A percentile compares a stretch with the other conserved stretches of the same genome.
Evolutionary conservation across 2,329 filamentous ascomycete species (phyloP).

Genomic region (Raffaelea arxii): DNA sequence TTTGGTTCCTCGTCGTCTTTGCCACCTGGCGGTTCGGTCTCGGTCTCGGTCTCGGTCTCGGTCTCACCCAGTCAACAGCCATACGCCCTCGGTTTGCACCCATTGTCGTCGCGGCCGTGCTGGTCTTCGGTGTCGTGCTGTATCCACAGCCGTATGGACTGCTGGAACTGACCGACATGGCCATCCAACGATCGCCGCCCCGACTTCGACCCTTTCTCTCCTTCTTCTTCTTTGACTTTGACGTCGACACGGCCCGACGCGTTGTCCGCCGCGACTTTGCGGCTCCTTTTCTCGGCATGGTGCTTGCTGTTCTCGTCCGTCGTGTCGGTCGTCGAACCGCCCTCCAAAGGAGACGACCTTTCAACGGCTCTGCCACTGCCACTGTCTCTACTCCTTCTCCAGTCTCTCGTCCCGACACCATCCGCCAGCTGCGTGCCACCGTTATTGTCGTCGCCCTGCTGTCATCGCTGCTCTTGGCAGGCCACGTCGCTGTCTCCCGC

Average conservation of each 20-base stretch:
- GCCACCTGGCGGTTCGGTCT: slow-evolving; percentile 34
- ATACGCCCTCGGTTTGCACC: slow-evolving; percentile 12
- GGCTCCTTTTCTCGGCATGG: slow-evolving; percentile 10
- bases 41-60: too few species aligned
- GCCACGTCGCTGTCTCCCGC: too few species aligned
- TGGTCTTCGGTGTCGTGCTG: slow-evolving; percentile 5
- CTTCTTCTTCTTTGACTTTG: slow-evolving; percentile 1
- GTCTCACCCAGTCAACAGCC: slow-evolving; percentile 32
- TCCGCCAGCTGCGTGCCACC: neutral
- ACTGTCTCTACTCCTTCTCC: too few species aligned
- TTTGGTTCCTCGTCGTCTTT: slow-evolving; percentile 54
- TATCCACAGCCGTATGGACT: neutral
- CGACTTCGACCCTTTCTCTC: too few species aligned
- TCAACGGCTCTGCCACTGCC: neutral
- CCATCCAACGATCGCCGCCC: too few species aligned
- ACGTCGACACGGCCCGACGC: slow-evolving; percentile 2
- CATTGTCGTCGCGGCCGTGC: neutral
- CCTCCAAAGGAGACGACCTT: slow-evolving; percentile 1
- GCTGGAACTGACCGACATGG: slow-evolving; percentile 2
- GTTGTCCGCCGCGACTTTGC: slow-evolving; percentile 4
- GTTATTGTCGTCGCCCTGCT: too few species aligned
- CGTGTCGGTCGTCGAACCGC: too few species aligned
- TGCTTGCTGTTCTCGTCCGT: slow-evolving; percentile 4
- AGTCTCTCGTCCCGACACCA: neutral
- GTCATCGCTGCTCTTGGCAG: too few species aligned